These are phyloP conservation scores for Cynara cardunculus DNA, from an alignment of 129 eudicot species.

Conservation along the genomic window DNA sequence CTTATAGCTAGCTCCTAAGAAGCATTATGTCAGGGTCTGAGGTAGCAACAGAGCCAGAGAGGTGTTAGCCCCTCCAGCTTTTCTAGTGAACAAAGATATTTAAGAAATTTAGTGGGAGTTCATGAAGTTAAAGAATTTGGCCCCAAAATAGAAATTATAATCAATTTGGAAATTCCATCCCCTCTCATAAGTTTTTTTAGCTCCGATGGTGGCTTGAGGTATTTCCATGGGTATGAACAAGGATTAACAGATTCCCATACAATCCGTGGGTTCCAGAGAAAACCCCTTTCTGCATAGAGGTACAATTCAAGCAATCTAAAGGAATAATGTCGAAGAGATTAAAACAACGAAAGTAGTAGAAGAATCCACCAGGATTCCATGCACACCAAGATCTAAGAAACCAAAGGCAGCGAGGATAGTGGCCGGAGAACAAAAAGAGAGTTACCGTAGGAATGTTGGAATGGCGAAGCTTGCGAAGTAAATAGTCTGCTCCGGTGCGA, in stretches of 20 bases:
- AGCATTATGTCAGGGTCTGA: too few species aligned
- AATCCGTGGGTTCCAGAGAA: background rate
- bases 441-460: conserved; percentile 71
- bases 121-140: background rate
- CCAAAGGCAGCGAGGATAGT: background rate
- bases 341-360: background rate
- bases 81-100: background rate
- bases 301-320: background rate
- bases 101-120: background rate
- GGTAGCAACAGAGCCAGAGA: too few species aligned
- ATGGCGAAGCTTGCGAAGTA: conserved; percentile 66
- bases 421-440: background rate
- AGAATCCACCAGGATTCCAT: background rate
- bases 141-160: background rate
- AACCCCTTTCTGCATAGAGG: background rate
- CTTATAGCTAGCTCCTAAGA: background rate
- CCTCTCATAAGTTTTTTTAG: too few species aligned
- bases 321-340: background rate
- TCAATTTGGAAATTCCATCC: too few species aligned
- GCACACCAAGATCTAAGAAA: background rate
- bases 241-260: too few species aligned
- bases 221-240: too few species aligned
- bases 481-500: conserved; percentile 45
- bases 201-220: too few species aligned
- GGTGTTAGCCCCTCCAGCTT: background rate